A percentile compares a stretch with the other conserved stretches of the same genome.
These are phyloP conservation scores for Adiantum capillusveneris DNA, from an alignment of 75 land plant genomes.

Conservation along the genomic window DNA sequence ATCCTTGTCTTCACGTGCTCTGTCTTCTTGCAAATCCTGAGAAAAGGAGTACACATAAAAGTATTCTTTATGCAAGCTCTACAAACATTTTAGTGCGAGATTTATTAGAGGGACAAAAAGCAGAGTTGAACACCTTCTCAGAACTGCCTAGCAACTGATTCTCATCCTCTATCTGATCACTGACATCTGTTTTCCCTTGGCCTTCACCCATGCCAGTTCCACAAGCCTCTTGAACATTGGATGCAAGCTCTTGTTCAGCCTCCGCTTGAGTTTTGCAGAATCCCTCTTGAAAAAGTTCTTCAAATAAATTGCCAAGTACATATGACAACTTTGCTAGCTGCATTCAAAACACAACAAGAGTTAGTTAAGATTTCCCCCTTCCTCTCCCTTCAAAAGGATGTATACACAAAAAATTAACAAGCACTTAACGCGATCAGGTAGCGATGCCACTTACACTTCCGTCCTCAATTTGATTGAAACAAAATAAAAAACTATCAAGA, in stretches of 20 bases:
- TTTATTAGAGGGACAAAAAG: constrained; percentile 47
- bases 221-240: constrained; percentile 33
- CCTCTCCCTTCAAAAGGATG: too few species aligned
- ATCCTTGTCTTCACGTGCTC: too few species aligned
- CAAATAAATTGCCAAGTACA: constrained; percentile 39
- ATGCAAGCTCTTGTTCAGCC: constrained; percentile 21
- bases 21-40: too few species aligned
- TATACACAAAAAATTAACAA: too few species aligned
- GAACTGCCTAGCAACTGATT: constrained; percentile 75
- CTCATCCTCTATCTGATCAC: constrained; percentile 90
- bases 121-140: constrained; percentile 65
- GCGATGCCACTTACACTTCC: too few species aligned
- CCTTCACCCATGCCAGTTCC: constrained; percentile 99
- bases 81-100: constrained; percentile 26
- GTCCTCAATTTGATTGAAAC: too few species aligned
- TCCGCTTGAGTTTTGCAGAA: constrained; percentile 49
- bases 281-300: constrained; percentile 55
- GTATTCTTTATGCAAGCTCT: constrained; percentile 49
- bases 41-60: not conserved
- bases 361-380: too few species aligned
- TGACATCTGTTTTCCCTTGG: constrained; percentile 82
- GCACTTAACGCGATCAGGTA: too few species aligned
- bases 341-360: too few species aligned
- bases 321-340: constrained; percentile 30
- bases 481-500: too few species aligned